phyloP scores from a whole-genome alignment of 805 yeast species.

The Teunomyces funiuensis region DNA sequence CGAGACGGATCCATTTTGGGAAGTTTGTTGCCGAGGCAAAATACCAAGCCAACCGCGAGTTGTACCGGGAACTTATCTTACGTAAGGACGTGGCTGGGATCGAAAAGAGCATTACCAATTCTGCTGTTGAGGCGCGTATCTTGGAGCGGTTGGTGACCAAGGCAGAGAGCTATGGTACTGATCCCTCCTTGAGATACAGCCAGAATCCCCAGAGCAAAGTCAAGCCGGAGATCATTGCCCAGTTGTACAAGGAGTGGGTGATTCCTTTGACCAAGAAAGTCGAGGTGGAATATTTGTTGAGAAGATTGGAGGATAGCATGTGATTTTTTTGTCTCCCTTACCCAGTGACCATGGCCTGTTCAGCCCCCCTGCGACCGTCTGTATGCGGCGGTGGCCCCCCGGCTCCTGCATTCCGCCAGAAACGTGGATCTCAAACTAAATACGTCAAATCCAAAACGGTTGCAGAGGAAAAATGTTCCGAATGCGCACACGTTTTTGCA shows the following conservation, averaged over 20 bases:
- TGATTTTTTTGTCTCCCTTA: neutral
- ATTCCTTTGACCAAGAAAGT: slow-evolving; percentile 95
- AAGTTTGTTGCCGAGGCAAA: slow-evolving; percentile 97
- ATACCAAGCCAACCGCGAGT: slow-evolving; percentile 64
- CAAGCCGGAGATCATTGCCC: slow-evolving; percentile 77
- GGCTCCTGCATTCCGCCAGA: slow-evolving; percentile 1
- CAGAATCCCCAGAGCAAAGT: slow-evolving; percentile 72
- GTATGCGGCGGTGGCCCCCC: neutral
- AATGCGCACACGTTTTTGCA: slow-evolving; percentile 1
- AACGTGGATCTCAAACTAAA: slow-evolving; percentile 3
- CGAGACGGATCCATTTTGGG: slow-evolving; percentile 94
- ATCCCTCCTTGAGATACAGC: slow-evolving; percentile 73
- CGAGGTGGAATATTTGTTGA: slow-evolving; percentile 85
- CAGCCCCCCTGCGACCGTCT: neutral
- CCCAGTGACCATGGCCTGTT: neutral
- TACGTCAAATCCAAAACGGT: slow-evolving; percentile 1
- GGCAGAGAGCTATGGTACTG: slow-evolving; percentile 85
- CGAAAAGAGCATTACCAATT: slow-evolving; percentile 78
- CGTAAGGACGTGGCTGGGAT: slow-evolving; percentile 70
- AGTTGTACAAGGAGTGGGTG: slow-evolving; percentile 80
- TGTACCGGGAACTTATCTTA: slow-evolving; percentile 62
- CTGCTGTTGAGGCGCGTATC: slow-evolving; percentile 82
- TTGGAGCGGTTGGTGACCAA: slow-evolving; percentile 74
- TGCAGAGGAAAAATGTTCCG: neutral
- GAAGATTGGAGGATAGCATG: slow-evolving; percentile 66